Evolutionary conservation across 257 asterid species (phyloP).

Genomic region (Przewalskia tangutica): DNA sequence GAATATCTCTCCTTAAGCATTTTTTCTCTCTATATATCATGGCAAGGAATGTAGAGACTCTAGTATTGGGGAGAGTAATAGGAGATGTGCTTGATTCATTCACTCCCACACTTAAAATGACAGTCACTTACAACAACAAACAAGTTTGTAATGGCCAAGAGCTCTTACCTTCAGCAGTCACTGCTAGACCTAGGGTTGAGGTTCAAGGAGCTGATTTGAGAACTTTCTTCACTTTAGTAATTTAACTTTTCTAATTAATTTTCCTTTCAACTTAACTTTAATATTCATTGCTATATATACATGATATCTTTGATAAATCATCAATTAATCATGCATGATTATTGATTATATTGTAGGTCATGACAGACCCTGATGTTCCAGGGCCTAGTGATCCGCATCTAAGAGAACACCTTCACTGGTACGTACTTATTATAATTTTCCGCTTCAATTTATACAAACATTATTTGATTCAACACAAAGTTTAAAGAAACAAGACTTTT

Average conservation of each 20-base stretch:
- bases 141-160: constrained; percentile 63
- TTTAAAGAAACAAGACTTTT: too few species aligned
- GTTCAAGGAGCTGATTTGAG: constrained; percentile 57
- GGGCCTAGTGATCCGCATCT: constrained; percentile 85
- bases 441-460: too few species aligned
- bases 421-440: not conserved
- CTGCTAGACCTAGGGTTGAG: constrained; percentile 41
- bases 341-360: constrained; percentile 30
- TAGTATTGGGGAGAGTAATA: constrained; percentile 60
- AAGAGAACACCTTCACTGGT: constrained; percentile 82
- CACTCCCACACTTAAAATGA: constrained; percentile 31
- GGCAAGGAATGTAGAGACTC: constrained; percentile 47
- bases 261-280: not conserved
- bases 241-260: not conserved
- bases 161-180: constrained; percentile 56
- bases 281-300: not conserved
- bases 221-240: constrained; percentile 64
- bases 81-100: constrained; percentile 66
- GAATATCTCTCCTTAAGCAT: not conserved
- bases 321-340: not conserved
- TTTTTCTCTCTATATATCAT: not conserved
- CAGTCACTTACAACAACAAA: constrained; percentile 32
- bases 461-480: too few species aligned
- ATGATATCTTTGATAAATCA: not conserved
- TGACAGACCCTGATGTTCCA: constrained; percentile 85